Evolutionary conservation across 2,329 filamentous ascomycete species (phyloP).

Genomic region (Fusarium continuum): DNA sequence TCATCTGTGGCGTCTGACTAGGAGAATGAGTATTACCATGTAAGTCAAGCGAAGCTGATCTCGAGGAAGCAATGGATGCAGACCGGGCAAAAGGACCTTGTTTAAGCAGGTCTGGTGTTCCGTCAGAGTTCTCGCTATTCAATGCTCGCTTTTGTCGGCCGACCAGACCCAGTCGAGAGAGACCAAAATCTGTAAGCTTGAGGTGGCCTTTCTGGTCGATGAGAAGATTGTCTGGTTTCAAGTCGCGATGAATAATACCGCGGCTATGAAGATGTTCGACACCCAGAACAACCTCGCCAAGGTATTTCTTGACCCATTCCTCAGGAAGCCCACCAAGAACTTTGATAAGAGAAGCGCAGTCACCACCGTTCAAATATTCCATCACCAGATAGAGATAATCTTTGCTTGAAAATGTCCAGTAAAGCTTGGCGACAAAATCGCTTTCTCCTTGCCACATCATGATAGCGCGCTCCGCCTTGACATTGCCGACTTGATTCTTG

Average conservation of each 20-base stretch:
- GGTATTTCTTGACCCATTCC: conserved; percentile 98
- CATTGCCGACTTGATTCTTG: conserved; percentile 99
- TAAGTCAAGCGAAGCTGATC: conserved; percentile 92
- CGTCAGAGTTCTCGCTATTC: conserved; percentile 77
- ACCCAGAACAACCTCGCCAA: conserved; percentile 95
- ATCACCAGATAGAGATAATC: conserved; percentile 98
- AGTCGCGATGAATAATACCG: conserved; percentile 93
- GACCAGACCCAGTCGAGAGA: conserved; percentile 96
- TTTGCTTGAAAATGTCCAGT: conserved; percentile 99
- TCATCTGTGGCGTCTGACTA: conserved; percentile 84
- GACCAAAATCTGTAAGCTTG: conserved; percentile 96
- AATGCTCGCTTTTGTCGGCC: conserved; percentile 95
- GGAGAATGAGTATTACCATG: conserved; percentile 79
- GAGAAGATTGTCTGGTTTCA: conserved; percentile 96
- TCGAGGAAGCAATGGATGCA: conserved; percentile 85
- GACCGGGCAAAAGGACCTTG: conserved; percentile 89
- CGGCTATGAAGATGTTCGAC: conserved; percentile 95
- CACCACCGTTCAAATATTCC: conserved; percentile 98
- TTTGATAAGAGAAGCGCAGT: conserved; percentile 96
- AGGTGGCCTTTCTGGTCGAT: conserved; percentile 97
- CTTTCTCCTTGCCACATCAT: conserved; percentile 99
- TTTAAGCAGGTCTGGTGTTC: conserved; percentile 91
- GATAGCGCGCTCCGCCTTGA: conserved; percentile 97
- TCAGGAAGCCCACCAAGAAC: conserved; percentile 90
- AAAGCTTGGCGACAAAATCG: conserved; percentile 97